phyloP scores from a whole-genome alignment of 805 yeast species.

The Yarrowia hollandica region DNA sequence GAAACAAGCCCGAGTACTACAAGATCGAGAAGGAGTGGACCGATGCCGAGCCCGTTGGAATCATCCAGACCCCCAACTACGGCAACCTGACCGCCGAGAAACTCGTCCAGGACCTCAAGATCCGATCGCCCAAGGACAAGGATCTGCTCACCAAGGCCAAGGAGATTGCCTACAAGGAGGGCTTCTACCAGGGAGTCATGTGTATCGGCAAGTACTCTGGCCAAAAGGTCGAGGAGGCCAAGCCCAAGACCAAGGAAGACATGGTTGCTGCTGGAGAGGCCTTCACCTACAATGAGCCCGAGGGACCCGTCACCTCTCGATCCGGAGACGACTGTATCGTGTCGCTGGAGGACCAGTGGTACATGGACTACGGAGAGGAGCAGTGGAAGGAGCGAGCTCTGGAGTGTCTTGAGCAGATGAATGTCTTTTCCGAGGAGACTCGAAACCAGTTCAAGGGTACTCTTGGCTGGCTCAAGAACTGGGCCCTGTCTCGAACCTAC shows the following conservation, averaged over 20 bases:
- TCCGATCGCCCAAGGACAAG: constrained; percentile 90
- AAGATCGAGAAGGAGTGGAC: constrained; percentile 87
- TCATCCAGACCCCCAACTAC: constrained; percentile 77
- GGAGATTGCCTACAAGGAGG: constrained; percentile 94
- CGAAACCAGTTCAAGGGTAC: constrained; percentile 91
- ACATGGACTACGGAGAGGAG: constrained; percentile 93
- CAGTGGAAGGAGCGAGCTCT: constrained; percentile 79
- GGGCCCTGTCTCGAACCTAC: constrained; percentile 97
- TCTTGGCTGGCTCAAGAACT: constrained; percentile 92
- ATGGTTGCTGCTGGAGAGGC: constrained; percentile 75
- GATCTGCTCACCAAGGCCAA: constrained; percentile 87
- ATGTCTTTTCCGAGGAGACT: constrained; percentile 78
- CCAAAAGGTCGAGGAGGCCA: constrained; percentile 86
- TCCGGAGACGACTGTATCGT: constrained; percentile 97
- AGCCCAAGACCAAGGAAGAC: constrained; percentile 81
- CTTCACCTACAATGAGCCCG: constrained; percentile 93
- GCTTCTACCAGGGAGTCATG: constrained; percentile 87
- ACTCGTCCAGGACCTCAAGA: constrained; percentile 81
- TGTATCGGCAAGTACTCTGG: constrained; percentile 80
- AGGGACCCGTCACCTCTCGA: constrained; percentile 82
- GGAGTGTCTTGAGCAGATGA: constrained; percentile 74
- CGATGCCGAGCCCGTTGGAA: constrained; percentile 64
- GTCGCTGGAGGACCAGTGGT: constrained; percentile 98
- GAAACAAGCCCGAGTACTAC: constrained; percentile 88
- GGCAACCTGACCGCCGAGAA: constrained; percentile 87